phyloP scores from a whole-genome alignment of 306 rosid species.

The Pachyrhizus erosus region DNA sequence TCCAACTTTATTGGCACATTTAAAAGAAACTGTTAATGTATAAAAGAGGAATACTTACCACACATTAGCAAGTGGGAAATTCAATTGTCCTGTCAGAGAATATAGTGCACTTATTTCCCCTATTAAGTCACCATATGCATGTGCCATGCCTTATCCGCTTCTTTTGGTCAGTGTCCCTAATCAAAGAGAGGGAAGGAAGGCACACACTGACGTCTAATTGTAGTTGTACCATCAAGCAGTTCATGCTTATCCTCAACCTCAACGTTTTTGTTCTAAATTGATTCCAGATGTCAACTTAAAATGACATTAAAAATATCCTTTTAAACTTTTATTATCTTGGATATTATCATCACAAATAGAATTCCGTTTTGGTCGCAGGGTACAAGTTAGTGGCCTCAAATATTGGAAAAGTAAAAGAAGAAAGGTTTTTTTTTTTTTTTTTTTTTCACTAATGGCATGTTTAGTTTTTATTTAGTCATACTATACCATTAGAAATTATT shows the following conservation, averaged over 20 bases:
- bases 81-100: slow-evolving; percentile 25
- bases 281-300: background rate
- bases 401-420: too few relatives aligned
- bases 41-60: slow-evolving; percentile 18
- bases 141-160: slow-evolving; percentile 37
- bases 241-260: slow-evolving; percentile 26
- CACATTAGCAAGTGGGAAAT: slow-evolving; percentile 34
- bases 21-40: background rate
- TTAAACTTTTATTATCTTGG: background rate
- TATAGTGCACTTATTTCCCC: background rate
- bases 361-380: background rate
- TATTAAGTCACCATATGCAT: slow-evolving; percentile 11
- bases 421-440: too few relatives aligned
- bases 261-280: background rate
- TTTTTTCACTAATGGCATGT: too few relatives aligned
- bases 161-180: slow-evolving; percentile 5
- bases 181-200: background rate
- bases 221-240: slow-evolving; percentile 2
- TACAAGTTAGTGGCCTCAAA: too few relatives aligned
- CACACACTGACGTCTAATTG: slow-evolving; percentile 23
- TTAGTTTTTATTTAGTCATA: too few relatives aligned
- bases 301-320: background rate
- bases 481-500: too few relatives aligned
- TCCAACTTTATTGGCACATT: slow-evolving; percentile 26
- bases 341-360: background rate